Base-by-base conservation (phyloP, 805 yeast species). In the Candida awuae region DNA sequence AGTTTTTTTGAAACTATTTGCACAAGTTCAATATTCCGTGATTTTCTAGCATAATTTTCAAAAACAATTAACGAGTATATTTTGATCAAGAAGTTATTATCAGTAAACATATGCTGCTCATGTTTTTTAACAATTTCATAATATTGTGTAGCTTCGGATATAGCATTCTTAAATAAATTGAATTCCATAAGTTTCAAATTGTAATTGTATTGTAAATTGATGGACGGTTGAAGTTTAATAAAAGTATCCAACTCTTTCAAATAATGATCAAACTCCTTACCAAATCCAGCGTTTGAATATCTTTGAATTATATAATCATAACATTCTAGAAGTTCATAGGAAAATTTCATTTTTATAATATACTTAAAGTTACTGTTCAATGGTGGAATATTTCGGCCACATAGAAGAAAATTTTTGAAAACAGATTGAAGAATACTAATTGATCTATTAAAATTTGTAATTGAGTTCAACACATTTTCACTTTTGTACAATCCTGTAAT, bases 201-300 rank as follows among this genome's bases (percentile, higher is more conserved):
- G 26, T 41, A 39, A 9, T 41, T 37, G 37, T 52, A 49, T 35
- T 43, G 47, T n/a, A 57, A 40, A 23, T 46, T 38, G 7, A 58
- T 29, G 0, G 67, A 62, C 4, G 52, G 48, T 13, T 53, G 57
- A 7, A 48, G 45, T 1, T 58, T 49, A 14, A 68, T 51, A 10
- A 74, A 51, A 26, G 59, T 63, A 6, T 59, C 55, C 27, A 73
- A 61, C 47, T 82, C 88, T 6, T 62, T 61, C 3, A 68, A 46
- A 55, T 70, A 80, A 51, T 66, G 76, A 3, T 69, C 67, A 34
- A 77, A 67, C 39, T 81, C 86, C 45, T 73, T 74, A 0, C 77
- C 60, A 3, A 77, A 51, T 0, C 88, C 87, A 28, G 75, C 51
- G 27, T 66, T 69, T 13, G 65, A 56, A 38, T 67, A 63, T 1